Evolutionary conservation across 148 eudicot genomes (phyloP).

Genomic region (Tetragonia tetragonoides): DNA sequence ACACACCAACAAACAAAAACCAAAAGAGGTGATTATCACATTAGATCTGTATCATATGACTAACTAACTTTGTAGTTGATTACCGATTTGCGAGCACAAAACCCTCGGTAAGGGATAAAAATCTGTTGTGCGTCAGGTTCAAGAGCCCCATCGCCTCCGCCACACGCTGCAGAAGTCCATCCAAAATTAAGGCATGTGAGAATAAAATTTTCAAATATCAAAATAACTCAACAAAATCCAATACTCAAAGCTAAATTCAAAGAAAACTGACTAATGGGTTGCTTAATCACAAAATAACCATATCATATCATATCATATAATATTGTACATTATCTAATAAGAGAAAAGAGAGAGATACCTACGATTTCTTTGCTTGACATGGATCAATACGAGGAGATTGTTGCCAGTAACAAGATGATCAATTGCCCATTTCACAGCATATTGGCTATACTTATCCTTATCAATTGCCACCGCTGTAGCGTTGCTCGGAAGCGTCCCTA

Average conservation of each 20-base stretch:
- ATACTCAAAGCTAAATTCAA: background rate
- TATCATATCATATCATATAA: background rate
- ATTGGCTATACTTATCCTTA: conserved; percentile 51
- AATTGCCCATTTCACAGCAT: conserved; percentile 62
- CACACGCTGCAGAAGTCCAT: conserved; percentile 21
- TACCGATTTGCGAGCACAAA: conserved; percentile 65
- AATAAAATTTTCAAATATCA: background rate
- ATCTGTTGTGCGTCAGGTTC: conserved; percentile 38
- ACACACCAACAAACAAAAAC: background rate
- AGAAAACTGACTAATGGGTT: background rate
- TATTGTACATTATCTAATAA: background rate
- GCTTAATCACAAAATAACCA: background rate
- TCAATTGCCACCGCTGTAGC: conserved; percentile 50
- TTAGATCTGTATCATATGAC: background rate
- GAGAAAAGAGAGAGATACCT: conserved; percentile 31
- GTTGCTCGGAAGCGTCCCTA: conserved; percentile 9
- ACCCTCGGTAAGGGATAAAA: conserved; percentile 39
- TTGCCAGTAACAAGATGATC: conserved; percentile 34
- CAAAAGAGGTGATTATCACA: background rate
- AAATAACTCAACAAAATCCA: background rate
- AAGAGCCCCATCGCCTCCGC: conserved; percentile 19
- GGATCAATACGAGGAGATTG: conserved; percentile 36
- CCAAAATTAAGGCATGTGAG: background rate
- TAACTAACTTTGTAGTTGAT: background rate
- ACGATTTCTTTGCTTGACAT: conserved; percentile 48